Percentiles rank a stretch among this genome's conserved stretches.
Conservation (phyloP, 345 rosid species). For the Corchorus capsularis region DNA sequence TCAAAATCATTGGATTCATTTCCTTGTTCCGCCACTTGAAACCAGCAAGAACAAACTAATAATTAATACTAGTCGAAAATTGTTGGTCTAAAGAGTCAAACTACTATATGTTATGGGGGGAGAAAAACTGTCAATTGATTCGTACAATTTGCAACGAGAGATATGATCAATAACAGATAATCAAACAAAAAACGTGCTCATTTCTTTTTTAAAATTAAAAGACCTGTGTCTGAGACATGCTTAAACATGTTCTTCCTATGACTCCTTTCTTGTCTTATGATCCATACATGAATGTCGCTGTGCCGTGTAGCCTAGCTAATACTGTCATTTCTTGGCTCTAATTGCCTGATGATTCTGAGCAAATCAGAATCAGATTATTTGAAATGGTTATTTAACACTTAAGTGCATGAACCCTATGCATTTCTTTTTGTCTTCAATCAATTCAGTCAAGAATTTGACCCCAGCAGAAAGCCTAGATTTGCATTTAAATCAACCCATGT, state of each 20-base stretch:
- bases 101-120: not conserved
- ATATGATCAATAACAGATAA: not conserved
- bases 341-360: not conserved
- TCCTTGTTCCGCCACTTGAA: not conserved
- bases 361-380: slow-evolving; percentile 5
- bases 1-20: not conserved
- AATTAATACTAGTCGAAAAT: not conserved
- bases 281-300: slow-evolving; percentile 14
- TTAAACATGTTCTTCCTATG: slow-evolving; percentile 7
- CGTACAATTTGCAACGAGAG: not conserved
- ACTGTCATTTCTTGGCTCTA: slow-evolving; percentile 6
- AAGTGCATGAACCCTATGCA: slow-evolving; percentile 6
- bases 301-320: not conserved
- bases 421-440: not conserved
- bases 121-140: not conserved
- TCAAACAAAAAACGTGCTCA: not conserved
- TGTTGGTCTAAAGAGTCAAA: not conserved
- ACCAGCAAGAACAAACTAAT: not conserved
- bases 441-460: not conserved
- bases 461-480: not conserved
- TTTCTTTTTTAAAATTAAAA: not conserved
- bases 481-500: slow-evolving; percentile 5
- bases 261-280: not conserved
- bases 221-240: slow-evolving; percentile 10
- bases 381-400: not conserved